phyloP scores from a whole-genome alignment of 495 filamentous ascomycete species.

The Filosporella fistucella region DNA sequence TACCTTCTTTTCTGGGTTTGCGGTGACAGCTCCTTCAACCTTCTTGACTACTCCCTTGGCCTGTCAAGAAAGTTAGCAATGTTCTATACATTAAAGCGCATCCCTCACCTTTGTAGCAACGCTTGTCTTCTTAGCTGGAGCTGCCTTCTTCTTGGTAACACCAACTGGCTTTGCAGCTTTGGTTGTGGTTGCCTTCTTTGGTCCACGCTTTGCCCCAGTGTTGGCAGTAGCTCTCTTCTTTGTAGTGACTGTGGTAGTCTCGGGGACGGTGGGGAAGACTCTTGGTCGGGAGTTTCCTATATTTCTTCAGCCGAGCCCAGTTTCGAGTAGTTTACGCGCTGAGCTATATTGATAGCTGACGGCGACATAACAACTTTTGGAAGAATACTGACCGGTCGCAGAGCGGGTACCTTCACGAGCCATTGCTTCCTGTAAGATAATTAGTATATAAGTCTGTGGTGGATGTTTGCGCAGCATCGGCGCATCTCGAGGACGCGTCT shows the following conservation, averaged over 20 bases:
- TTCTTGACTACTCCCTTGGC: constrained; percentile 45
- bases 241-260: constrained; percentile 37
- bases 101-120: constrained; percentile 40
- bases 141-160: constrained; percentile 49
- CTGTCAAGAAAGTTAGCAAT: constrained; percentile 30
- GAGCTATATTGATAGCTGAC: constrained; percentile 6
- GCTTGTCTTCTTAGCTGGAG: constrained; percentile 41
- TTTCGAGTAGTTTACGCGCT: constrained; percentile 18
- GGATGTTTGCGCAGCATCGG: constrained; percentile 22
- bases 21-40: constrained; percentile 23
- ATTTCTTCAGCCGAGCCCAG: constrained; percentile 15
- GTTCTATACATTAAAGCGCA: background rate
- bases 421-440: constrained; percentile 33
- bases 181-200: constrained; percentile 22
- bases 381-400: constrained; percentile 29
- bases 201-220: constrained; percentile 39
- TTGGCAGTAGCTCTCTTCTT: constrained; percentile 31
- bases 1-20: constrained; percentile 25
- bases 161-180: constrained; percentile 34
- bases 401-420: constrained; percentile 53
- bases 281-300: constrained; percentile 49
- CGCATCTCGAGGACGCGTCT: constrained; percentile 19
- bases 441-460: constrained; percentile 22
- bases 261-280: constrained; percentile 46
- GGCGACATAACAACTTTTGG: background rate